Evolutionary conservation across 495 filamentous ascomycete species (phyloP), one percentile per base, ranked within the genome.

Genomic region (Neurospora sp.): DNA sequence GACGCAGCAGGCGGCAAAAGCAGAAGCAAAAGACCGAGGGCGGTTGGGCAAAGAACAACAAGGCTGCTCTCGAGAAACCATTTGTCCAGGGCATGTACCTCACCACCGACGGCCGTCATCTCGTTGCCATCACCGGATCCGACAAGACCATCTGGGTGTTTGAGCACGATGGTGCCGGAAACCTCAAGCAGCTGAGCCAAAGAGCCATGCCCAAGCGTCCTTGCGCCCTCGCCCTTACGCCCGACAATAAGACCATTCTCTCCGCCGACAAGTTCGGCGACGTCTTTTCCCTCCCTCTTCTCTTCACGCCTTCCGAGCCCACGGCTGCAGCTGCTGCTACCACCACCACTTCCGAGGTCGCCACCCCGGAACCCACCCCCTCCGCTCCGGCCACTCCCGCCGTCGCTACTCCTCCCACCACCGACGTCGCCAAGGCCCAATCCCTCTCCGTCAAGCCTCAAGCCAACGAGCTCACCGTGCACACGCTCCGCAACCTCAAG

Each of bases 211-310:
- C 94, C 49, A 98, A 98, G 83, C 90, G 94, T 54, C 93, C 93
- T 39, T 93, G 90, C 79, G 88, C 92, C 69, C 80, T 99, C 72
- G 83, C 87, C 69, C 81, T 98, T 69, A 90, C 92, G 2, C 77
- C 86, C 31, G 89, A 94, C 79, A 87, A 90, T 54, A 83, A 82
- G 4, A 92, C 87, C 4, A 93, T 98, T 74, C 81, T 98, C 38
- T 90, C 86, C 72, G 94, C 89, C 40, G 96, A 99, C 82, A 99
- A 98, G 79, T 97, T 97, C 78, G 96, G 96, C 40, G 96, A 99
- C 82, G 95, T 97, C 74, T 98, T 96, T 81, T 86, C 91, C 7
- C 80, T 99, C n/a, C 95, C 96, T 4, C 82, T 98, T 3, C 79
- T 94, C 70, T 86, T 85, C n/a, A 70, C 80, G 5, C 49, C 78